These are phyloP conservation scores for Phanerodontia chrysosporium DNA, from an alignment of 768 basidiomycete species.

Conservation along the genomic window DNA sequence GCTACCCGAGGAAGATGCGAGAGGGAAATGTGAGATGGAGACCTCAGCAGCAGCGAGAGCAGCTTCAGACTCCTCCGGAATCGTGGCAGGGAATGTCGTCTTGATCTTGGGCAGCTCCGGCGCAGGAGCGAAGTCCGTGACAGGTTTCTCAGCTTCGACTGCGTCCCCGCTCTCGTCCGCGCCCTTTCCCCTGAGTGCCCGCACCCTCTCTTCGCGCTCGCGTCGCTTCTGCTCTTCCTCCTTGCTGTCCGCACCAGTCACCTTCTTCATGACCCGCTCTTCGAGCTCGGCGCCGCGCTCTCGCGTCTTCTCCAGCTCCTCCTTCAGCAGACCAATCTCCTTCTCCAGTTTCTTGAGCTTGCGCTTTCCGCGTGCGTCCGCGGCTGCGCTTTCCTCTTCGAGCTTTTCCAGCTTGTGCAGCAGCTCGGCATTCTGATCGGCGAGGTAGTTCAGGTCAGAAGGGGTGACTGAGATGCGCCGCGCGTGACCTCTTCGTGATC, in stretches of 20 bases:
- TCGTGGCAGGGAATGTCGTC: background rate
- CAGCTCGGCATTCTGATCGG: constrained; percentile 83
- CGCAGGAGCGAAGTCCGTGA: constrained; percentile 25
- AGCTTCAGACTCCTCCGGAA: background rate
- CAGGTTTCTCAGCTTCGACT: constrained; percentile 5
- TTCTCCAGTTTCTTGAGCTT: constrained; percentile 71
- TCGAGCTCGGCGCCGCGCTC: constrained; percentile 68
- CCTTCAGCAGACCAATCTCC: constrained; percentile 70
- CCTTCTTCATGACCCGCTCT: constrained; percentile 45
- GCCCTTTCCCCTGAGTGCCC: constrained; percentile 40
- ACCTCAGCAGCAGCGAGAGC: background rate
- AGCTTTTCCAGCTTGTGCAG: constrained; percentile 70
- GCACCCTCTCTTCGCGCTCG: constrained; percentile 48
- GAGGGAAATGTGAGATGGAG: background rate
- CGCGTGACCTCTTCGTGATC: constrained; percentile 7
- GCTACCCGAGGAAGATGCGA: background rate
- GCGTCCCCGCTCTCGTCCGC: constrained; percentile 5
- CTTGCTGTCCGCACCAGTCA: constrained; percentile 24
- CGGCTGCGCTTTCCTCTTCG: constrained; percentile 61
- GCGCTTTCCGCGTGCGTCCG: constrained; percentile 64
- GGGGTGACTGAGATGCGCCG: constrained; percentile 62
- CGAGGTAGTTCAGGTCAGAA: constrained; percentile 62
- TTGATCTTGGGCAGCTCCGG: constrained; percentile 14
- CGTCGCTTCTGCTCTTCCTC: constrained; percentile 35
- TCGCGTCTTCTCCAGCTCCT: constrained; percentile 75